Base-by-base conservation (phyloP, 2,329 filamentous ascomycete species). In the Domatiomyces catenatus region DNA sequence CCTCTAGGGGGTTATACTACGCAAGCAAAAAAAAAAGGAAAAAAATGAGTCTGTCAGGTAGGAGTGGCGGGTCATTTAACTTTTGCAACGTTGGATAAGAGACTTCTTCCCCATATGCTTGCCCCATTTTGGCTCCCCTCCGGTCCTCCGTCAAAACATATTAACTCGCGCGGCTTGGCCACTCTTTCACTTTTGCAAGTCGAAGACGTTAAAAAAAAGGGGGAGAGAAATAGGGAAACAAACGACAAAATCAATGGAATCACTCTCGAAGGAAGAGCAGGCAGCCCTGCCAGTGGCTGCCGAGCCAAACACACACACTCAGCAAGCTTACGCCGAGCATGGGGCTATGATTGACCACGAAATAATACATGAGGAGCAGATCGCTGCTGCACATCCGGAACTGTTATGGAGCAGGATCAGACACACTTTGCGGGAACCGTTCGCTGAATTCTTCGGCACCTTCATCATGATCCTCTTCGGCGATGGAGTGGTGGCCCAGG, bases 401-500 rank as follows among this genome's bases (percentile, higher is more conserved):
- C 54, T 73, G 3, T 58, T 64, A 22, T 84, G 80, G 81, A 73
- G 68, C 46, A 69, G 68, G 42, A 64, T 79, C 24, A 71, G 80
- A 44, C 64, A 69, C 18, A 58, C 65, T 24, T 67, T 75, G 39
- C 71, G 74, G 52, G 79, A 83, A 54, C 74, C 74, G 1, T 77
- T 84, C 56, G 77, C 78, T 1, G 80, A 85, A 57, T 84, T 84
- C 65, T 74, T 81, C 47, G 81, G 80, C 6, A 81, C 77, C 10
- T 80, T 86, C 68, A 73, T 82, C 50, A 64, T 86, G 54, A 70
- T 86, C 52, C 66, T 85, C 42, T 86, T 86, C 58, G 82, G 82
- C 3, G 76, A 85, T 54, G 81, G 80, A n/a, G 77, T 78, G 50
- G 79, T 85, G 18, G 82, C 82, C 2, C 83, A 86, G 63, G 81